Percentiles rank a stretch among this genome's conserved stretches.
phyloP scores from a whole-genome alignment of 1,284 basidiomycete genomes.

The Fomes fomentarius region DNA sequence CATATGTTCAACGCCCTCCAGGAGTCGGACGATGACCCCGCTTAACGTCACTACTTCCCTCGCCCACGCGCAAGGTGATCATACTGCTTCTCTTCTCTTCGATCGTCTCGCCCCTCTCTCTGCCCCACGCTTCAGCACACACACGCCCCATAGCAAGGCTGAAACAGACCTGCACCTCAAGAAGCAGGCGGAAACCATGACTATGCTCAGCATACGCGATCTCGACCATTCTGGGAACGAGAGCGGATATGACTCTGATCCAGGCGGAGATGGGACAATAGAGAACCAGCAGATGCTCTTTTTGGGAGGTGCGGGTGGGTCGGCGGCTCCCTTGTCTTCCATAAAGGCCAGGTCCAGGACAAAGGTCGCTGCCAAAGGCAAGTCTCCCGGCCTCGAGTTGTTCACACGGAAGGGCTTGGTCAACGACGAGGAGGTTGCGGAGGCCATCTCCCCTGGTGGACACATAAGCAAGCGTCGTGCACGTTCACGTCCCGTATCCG shows the following conservation, averaged over 20 bases:
- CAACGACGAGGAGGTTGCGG: slow-evolving; percentile 55
- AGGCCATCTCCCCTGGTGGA: slow-evolving; percentile 71
- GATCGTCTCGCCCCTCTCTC: slow-evolving; percentile 68
- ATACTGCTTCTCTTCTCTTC: slow-evolving; percentile 38
- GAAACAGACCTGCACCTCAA: slow-evolving; percentile 67
- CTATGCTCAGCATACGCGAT: slow-evolving; percentile 62
- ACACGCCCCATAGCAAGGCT: slow-evolving; percentile 59
- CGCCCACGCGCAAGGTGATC: slow-evolving; percentile 24
- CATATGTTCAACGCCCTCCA: slow-evolving; percentile 45
- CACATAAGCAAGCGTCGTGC: slow-evolving; percentile 74
- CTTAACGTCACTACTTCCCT: slow-evolving; percentile 34
- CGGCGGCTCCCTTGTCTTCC: slow-evolving; percentile 28
- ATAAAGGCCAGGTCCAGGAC: slow-evolving; percentile 42
- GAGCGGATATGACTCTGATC: slow-evolving; percentile 51
- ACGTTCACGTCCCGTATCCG: slow-evolving; percentile 66
- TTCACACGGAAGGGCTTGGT: slow-evolving; percentile 21
- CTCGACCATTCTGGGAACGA: slow-evolving; percentile 47
- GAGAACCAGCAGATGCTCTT: slow-evolving; percentile 32
- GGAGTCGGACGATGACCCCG: slow-evolving; percentile 37
- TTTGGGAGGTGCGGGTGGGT: slow-evolving; percentile 18
- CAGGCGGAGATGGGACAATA: slow-evolving; percentile 44
- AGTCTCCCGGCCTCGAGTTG: slow-evolving; percentile 23
- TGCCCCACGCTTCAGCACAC: slow-evolving; percentile 55
- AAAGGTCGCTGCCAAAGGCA: slow-evolving; percentile 24
- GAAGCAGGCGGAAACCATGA: slow-evolving; percentile 68